A percentile compares a stretch with the other conserved stretches of the same genome.
These are phyloP conservation scores for Cryptosporidium felis DNA, from an alignment of 169 alveolate species.

Conservation along the genomic window DNA sequence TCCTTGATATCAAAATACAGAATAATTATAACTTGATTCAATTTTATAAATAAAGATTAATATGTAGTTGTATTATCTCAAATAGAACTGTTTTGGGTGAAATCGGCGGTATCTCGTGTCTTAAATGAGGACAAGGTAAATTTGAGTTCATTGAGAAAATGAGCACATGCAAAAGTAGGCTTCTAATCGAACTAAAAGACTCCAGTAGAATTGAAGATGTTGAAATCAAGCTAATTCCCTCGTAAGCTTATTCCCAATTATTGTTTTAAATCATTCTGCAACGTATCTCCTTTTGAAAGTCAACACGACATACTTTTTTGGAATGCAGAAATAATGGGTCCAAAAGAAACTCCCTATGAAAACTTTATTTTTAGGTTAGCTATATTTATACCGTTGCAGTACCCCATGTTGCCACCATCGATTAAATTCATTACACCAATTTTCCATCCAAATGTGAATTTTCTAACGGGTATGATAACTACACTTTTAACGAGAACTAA, in stretches of 20 bases:
- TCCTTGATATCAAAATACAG: no score
- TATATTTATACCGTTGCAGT: slow-evolving; percentile 87
- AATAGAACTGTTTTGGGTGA: no score
- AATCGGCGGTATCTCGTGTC: no score
- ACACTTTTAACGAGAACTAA: not conserved
- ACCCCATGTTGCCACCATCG: slow-evolving; percentile 94
- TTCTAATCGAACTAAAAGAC: slow-evolving; percentile 34
- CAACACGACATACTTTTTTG: slow-evolving; percentile 84
- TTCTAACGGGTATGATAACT: slow-evolving; percentile 85
- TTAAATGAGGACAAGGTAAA: no score
- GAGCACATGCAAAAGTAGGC: slow-evolving; percentile 62
- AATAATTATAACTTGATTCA: no score
- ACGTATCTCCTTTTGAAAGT: slow-evolving; percentile 56
- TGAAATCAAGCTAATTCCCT: slow-evolving; percentile 35
- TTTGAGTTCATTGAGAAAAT: no score
- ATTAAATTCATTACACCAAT: slow-evolving; percentile 90
- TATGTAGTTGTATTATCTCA: no score
- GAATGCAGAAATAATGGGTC: slow-evolving; percentile 90
- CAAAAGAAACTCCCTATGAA: slow-evolving; percentile 91
- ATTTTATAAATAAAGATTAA: no score
- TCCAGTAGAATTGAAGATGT: slow-evolving; percentile 5
- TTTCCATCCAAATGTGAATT: slow-evolving; percentile 96
- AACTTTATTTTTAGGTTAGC: slow-evolving; percentile 88
- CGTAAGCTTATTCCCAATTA: not conserved
- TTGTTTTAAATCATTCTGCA: not conserved